A percentile compares a stretch with the other conserved stretches of the same genome.
Evolutionary conservation across 495 filamentous ascomycete genomes (phyloP).

Genomic region (Penicillium lagena): DNA sequence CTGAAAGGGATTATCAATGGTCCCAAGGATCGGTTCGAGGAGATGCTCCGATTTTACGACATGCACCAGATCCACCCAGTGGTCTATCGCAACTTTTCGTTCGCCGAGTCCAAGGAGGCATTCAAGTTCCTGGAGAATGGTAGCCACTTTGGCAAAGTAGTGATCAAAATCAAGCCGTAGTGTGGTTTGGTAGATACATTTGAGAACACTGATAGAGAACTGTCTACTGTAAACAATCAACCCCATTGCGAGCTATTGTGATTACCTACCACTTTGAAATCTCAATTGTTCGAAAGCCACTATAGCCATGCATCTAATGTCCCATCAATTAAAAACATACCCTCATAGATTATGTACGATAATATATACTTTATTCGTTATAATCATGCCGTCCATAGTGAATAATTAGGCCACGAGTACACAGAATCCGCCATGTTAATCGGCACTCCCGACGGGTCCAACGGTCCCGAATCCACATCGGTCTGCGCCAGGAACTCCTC

Average conservation of each 20-base stretch:
- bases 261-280: no score
- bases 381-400: slow-evolving; percentile 15
- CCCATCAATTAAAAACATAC: no score
- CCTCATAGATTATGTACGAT: no score
- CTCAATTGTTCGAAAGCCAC: no score
- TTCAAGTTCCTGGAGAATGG: slow-evolving; percentile 53
- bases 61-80: slow-evolving; percentile 54
- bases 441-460: slow-evolving; percentile 11
- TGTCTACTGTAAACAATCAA: no score
- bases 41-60: slow-evolving; percentile 56
- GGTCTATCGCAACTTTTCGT: slow-evolving; percentile 52
- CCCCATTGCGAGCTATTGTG: no score
- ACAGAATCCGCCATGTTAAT: slow-evolving; percentile 10
- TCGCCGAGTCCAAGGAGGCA: slow-evolving; percentile 47
- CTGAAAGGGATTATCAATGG: slow-evolving; percentile 59
- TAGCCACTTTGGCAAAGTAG: slow-evolving; percentile 71
- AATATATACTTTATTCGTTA: no score
- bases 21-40: slow-evolving; percentile 51
- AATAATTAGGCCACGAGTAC: slow-evolving; percentile 17
- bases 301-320: no score
- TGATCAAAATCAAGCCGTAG: slow-evolving; percentile 55
- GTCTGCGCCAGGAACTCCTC: slow-evolving; percentile 22
- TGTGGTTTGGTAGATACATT: no score
- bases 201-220: no score
- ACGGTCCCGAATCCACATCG: slow-evolving; percentile 11